These are phyloP conservation scores for Epichloe bromicola DNA, from an alignment of 2,329 filamentous ascomycete genomes.

Conservation along the genomic window DNA sequence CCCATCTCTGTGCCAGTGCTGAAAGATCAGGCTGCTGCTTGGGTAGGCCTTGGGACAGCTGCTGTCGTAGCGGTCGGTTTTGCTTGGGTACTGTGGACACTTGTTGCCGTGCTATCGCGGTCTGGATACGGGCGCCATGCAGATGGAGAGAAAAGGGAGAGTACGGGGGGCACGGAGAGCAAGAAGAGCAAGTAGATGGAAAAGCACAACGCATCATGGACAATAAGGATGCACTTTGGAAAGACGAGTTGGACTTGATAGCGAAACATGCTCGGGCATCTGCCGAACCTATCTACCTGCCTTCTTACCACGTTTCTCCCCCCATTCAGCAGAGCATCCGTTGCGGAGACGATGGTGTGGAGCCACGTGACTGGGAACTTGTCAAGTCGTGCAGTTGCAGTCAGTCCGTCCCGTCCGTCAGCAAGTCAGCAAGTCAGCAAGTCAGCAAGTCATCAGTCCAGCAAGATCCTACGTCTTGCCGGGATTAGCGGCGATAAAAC, in stretches of 20 bases:
- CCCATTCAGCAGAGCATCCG: too few relatives aligned
- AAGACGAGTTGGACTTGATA: slow-evolving; percentile 6
- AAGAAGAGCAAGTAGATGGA: slow-evolving; percentile 2
- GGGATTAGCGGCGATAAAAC: slow-evolving; percentile 5
- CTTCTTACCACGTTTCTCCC: too few relatives aligned
- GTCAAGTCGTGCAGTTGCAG: neutral
- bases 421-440: too few relatives aligned
- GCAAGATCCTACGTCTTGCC: too few relatives aligned
- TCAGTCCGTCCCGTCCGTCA: too few relatives aligned
- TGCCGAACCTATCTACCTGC: too few relatives aligned
- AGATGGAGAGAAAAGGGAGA: neutral
- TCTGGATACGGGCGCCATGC: slow-evolving; percentile 2
- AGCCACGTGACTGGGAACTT: slow-evolving; percentile 5
- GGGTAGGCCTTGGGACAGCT: slow-evolving; percentile 43
- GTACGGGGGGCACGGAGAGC: neutral
- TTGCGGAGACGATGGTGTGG: neutral
- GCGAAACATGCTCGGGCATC: too few relatives aligned
- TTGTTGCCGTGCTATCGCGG: slow-evolving; percentile 18
- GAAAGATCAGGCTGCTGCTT: slow-evolving; percentile 34
- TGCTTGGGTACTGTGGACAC: slow-evolving; percentile 53
- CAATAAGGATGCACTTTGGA: neutral
- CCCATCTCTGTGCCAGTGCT: slow-evolving; percentile 53
- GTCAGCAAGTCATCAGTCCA: too few relatives aligned
- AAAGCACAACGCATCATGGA: neutral
- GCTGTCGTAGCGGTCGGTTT: slow-evolving; percentile 50